phyloP scores from a whole-genome alignment of 352 stramenopile genomes.

The Phytopythium montanum region DNA sequence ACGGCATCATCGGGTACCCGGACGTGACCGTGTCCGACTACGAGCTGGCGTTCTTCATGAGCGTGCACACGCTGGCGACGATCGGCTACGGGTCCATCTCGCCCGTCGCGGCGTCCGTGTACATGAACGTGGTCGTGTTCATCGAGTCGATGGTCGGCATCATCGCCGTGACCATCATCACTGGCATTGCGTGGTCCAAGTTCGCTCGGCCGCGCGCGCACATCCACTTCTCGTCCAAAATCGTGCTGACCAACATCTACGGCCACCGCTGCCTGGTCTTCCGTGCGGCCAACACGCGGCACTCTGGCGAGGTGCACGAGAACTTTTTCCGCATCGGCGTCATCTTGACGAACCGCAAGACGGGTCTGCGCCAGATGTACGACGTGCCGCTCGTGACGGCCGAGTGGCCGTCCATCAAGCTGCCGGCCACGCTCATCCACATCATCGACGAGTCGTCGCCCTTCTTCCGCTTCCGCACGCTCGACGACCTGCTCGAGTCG shows the following conservation, averaged over 20 bases:
- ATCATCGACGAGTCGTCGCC: constrained; percentile 77
- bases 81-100: constrained; percentile 79
- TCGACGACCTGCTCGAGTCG: constrained; percentile 66
- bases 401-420: constrained; percentile 81
- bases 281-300: constrained; percentile 71
- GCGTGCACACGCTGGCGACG: constrained; percentile 76
- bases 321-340: constrained; percentile 84
- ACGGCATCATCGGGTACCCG: constrained; percentile 33
- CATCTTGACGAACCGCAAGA: constrained; percentile 82
- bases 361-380: constrained; percentile 74
- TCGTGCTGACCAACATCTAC: constrained; percentile 68
- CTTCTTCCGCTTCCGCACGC: constrained; percentile 72
- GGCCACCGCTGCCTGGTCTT: constrained; percentile 78
- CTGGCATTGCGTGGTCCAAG: constrained; percentile 84
- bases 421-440: constrained; percentile 78
- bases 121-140: constrained; percentile 80
- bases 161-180: constrained; percentile 80
- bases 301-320: constrained; percentile 76
- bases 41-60: constrained; percentile 77
- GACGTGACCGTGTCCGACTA: constrained; percentile 51
- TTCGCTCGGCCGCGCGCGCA: constrained; percentile 75
- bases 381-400: constrained; percentile 76
- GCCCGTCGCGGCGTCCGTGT: constrained; percentile 36
- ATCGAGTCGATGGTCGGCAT: constrained; percentile 76
- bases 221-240: constrained; percentile 76